phyloP scores from a whole-genome alignment of 1,139 yeast genomes.

The Scheffersomyces illinoinensis region DNA sequence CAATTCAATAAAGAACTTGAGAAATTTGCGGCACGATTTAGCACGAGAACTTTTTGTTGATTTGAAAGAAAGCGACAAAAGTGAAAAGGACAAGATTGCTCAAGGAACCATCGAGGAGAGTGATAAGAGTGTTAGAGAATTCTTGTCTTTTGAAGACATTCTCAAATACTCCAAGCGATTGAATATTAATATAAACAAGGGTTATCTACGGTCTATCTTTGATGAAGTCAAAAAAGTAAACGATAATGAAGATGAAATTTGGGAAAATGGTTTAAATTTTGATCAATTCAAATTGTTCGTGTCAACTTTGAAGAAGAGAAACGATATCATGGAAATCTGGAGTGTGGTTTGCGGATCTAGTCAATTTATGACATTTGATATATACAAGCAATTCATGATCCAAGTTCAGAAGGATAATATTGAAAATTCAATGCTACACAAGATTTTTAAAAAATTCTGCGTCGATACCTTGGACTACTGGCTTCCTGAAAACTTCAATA shows the following conservation, averaged over 20 bases:
- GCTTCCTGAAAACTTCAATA: conserved; percentile 52
- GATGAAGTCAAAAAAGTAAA: conserved; percentile 41
- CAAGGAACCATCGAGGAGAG: conserved; percentile 17
- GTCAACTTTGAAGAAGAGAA: conserved; percentile 38
- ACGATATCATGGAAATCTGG: conserved; percentile 35
- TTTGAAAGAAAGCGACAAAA: conserved; percentile 25
- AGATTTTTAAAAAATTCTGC: conserved; percentile 49
- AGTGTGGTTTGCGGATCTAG: conserved; percentile 17
- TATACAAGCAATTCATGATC: conserved; percentile 48
- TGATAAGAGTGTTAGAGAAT: conserved; percentile 27
- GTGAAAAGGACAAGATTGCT: conserved; percentile 23
- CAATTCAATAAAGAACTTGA: conserved; percentile 56
- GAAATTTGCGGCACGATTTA: conserved; percentile 34
- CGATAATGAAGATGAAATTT: conserved; percentile 2
- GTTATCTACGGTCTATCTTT: conserved; percentile 39
- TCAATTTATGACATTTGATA: conserved; percentile 45
- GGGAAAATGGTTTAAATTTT: conserved; percentile 48
- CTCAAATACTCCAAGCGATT: conserved; percentile 62
- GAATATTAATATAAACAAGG: conserved; percentile 57
- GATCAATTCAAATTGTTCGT: conserved; percentile 76
- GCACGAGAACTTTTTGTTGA: conserved; percentile 35
- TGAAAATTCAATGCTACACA: conserved; percentile 25
- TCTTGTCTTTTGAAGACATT: conserved; percentile 68
- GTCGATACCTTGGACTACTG: conserved; percentile 28
- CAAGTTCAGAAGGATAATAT: conserved; percentile 52